Percentiles rank a stretch among this genome's conserved stretches.
These are phyloP conservation scores for Gaeumannomyces sp. DNA, from an alignment of 2,329 filamentous ascomycete genomes.

Conservation along the genomic window DNA sequence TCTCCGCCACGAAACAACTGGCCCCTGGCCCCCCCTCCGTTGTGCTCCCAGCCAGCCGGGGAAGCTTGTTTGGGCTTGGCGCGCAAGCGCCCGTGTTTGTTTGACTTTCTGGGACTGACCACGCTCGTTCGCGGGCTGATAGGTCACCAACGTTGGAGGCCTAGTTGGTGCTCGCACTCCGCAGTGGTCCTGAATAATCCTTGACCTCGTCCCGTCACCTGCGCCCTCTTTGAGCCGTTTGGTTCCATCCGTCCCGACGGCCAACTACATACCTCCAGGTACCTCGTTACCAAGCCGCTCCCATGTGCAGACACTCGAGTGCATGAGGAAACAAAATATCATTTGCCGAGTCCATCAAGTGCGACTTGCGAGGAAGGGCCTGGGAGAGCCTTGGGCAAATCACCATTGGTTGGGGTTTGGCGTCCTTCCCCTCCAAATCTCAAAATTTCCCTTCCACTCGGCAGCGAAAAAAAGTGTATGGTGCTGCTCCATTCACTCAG, in stretches of 20 bases:
- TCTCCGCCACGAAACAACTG: background rate
- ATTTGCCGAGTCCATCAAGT: background rate
- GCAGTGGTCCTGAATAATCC: background rate
- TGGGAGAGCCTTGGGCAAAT: too few species aligned
- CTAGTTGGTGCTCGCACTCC: background rate
- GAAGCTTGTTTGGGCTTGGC: background rate
- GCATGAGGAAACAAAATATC: background rate
- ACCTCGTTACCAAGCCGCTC: too few species aligned
- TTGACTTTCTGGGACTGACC: background rate
- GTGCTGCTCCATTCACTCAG: background rate
- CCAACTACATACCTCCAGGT: too few species aligned
- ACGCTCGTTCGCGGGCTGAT: background rate
- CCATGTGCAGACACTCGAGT: background rate
- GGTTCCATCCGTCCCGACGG: too few species aligned
- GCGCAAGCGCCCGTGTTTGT: background rate
- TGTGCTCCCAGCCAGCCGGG: background rate
- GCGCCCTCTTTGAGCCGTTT: background rate
- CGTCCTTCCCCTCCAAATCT: too few species aligned
- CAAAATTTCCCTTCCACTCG: too few species aligned
- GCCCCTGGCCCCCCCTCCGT: background rate
- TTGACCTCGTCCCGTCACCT: background rate
- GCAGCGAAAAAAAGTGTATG: background rate
- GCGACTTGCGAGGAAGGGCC: too few species aligned
- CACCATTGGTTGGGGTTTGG: too few species aligned
- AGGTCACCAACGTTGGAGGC: background rate